Evolutionary conservation across 2,329 filamentous ascomycete species (phyloP).

Genomic region (Cryphonectria parasitica): DNA sequence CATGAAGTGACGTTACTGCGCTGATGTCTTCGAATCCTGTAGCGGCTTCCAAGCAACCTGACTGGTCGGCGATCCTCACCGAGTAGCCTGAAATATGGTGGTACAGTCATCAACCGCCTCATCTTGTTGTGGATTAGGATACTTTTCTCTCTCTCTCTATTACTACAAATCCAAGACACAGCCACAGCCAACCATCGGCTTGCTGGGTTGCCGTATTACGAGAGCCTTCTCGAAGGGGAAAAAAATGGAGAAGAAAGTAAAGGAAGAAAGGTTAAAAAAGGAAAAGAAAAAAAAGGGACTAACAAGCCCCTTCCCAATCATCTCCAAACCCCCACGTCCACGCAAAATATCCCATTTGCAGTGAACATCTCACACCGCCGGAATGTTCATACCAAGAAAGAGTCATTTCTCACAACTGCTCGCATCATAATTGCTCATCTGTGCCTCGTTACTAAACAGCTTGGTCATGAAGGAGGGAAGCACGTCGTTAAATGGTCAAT

Average conservation of each 20-base stretch:
- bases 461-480: background rate
- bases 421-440: background rate
- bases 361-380: slow-evolving; percentile 28
- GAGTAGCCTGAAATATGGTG: background rate
- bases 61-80: slow-evolving; percentile 10
- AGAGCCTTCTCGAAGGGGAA: background rate
- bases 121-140: background rate
- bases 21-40: background rate
- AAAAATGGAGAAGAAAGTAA: background rate
- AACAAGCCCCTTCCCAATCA: background rate
- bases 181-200: slow-evolving; percentile 2
- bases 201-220: background rate
- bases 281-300: background rate
- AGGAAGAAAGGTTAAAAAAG: too few species aligned
- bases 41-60: background rate
- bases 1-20: background rate
- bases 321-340: slow-evolving; percentile 15
- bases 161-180: background rate
- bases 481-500: background rate
- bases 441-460: background rate
- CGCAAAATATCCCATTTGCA: background rate
- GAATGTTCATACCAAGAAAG: background rate
- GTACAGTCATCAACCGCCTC: slow-evolving; percentile 5
- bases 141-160: background rate
- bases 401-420: slow-evolving; percentile 7